Evolutionary conservation across 345 rosid genomes (phyloP).

Genomic region (Pistacia integerrima): DNA sequence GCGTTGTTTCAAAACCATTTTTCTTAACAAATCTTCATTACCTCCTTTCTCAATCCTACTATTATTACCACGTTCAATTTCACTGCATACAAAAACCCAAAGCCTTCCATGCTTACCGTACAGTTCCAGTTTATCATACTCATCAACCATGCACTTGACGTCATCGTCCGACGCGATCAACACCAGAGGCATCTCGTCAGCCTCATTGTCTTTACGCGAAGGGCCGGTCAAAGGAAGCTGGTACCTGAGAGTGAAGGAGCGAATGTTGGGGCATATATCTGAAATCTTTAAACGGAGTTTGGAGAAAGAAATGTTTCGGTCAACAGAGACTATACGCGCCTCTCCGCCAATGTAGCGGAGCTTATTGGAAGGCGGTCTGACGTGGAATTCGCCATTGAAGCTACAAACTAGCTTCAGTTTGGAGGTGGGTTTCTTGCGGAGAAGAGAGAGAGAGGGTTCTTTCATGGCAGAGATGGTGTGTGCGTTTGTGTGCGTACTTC

Average conservation of each 20-base stretch:
- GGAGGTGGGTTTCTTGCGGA: slow-evolving; percentile 20
- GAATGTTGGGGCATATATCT: slow-evolving; percentile 24
- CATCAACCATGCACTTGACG: slow-evolving; percentile 33
- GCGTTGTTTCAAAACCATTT: slow-evolving; percentile 26
- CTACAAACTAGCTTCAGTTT: slow-evolving; percentile 38
- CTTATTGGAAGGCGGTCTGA: slow-evolving; percentile 17
- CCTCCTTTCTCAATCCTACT: neutral
- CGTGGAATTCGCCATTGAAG: slow-evolving; percentile 33
- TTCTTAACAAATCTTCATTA: slow-evolving; percentile 20
- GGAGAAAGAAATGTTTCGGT: slow-evolving; percentile 25
- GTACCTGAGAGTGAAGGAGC: slow-evolving; percentile 26
- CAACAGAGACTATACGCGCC: slow-evolving; percentile 33
- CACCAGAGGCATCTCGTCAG: slow-evolving; percentile 15
- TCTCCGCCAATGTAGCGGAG: slow-evolving; percentile 40
- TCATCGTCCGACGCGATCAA: slow-evolving; percentile 31
- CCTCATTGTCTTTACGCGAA: neutral
- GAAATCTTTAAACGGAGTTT: slow-evolving; percentile 25
- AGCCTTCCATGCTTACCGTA: slow-evolving; percentile 27
- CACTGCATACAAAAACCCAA: slow-evolving; percentile 28
- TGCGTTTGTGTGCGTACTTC: neutral
- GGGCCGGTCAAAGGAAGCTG: slow-evolving; percentile 17
- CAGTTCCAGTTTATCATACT: slow-evolving; percentile 27
- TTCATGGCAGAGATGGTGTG: slow-evolving; percentile 16
- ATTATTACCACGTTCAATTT: neutral
- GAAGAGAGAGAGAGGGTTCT: slow-evolving; percentile 18